Evolutionary conservation across 2,329 filamentous ascomycete species (phyloP).

Genomic region (Fusarium circinatum): DNA sequence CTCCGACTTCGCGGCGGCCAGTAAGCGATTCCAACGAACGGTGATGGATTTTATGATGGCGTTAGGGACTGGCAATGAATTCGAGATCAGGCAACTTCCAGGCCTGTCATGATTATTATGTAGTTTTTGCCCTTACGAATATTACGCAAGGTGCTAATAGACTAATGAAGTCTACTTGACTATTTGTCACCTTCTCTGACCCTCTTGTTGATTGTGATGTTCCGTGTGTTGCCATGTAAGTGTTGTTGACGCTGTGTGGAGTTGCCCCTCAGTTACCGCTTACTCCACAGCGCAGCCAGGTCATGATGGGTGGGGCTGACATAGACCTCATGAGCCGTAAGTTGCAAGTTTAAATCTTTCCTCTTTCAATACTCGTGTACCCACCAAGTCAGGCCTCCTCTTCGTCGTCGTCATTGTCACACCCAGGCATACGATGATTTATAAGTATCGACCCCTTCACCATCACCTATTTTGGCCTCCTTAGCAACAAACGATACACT

Average conservation of each 20-base stretch:
- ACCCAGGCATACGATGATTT: constrained; percentile 30
- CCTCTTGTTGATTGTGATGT: background rate
- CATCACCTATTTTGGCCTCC: constrained; percentile 36
- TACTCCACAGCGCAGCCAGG: background rate
- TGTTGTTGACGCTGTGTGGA: constrained; percentile 4
- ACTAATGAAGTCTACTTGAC: constrained; percentile 33
- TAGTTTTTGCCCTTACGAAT: constrained; percentile 29
- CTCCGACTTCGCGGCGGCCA: constrained; percentile 88
- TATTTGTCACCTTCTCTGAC: background rate
- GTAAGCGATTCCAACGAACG: constrained; percentile 36
- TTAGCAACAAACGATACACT: constrained; percentile 15
- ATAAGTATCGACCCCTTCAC: background rate
- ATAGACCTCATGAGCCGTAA: constrained; percentile 17
- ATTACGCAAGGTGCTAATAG: constrained; percentile 30
- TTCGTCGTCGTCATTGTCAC: background rate
- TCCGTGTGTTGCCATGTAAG: background rate
- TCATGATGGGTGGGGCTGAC: constrained; percentile 32
- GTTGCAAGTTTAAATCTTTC: constrained; percentile 1
- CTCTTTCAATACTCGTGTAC: constrained; percentile 6
- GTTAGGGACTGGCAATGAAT: constrained; percentile 41
- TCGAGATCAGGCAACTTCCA: constrained; percentile 26
- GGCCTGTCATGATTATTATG: constrained; percentile 33
- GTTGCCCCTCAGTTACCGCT: constrained; percentile 15
- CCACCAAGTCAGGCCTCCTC: background rate
- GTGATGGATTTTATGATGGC: constrained; percentile 66